Percentiles rank a stretch among this genome's conserved stretches.
These are phyloP conservation scores for Diaporthe sp. DNA, from an alignment of 2,329 filamentous ascomycete species.

Conservation along the genomic window DNA sequence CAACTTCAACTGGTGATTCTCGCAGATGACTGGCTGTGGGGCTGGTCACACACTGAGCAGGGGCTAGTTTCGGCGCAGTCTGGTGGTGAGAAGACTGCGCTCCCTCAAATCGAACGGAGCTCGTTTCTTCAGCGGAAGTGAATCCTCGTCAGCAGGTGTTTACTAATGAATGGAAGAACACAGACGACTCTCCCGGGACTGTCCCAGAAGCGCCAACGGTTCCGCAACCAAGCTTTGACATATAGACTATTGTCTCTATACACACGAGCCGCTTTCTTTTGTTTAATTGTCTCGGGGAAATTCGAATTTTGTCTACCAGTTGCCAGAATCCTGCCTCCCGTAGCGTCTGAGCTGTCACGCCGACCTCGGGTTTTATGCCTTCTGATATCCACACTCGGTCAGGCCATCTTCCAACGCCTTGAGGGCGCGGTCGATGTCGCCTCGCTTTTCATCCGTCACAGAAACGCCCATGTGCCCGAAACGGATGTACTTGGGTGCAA, in stretches of 20 bases:
- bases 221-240: not conserved
- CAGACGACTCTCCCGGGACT: conserved; percentile 6
- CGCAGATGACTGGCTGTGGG: not conserved
- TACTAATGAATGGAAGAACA: conserved; percentile 14
- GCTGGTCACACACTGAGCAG: not conserved
- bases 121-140: not conserved
- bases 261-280: conserved; percentile 17
- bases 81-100: not conserved
- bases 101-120: not conserved
- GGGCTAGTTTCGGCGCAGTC: not conserved
- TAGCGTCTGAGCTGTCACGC: conserved; percentile 10
- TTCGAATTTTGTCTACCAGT: conserved; percentile 33
- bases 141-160: not conserved
- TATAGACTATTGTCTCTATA: conserved; percentile 17
- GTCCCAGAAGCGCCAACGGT: conserved; percentile 4
- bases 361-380: conserved; percentile 51
- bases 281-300: not conserved
- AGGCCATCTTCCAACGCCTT: conserved; percentile 82
- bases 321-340: not conserved
- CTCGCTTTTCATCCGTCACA: conserved; percentile 82
- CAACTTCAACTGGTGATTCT: not conserved
- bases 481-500: conserved; percentile 91
- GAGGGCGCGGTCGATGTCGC: conserved; percentile 88
- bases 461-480: conserved; percentile 99
- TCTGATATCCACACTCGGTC: conserved; percentile 78